Conservation (phyloP, 129 eudicot genomes). For the Kitagawia praeruptora region DNA sequence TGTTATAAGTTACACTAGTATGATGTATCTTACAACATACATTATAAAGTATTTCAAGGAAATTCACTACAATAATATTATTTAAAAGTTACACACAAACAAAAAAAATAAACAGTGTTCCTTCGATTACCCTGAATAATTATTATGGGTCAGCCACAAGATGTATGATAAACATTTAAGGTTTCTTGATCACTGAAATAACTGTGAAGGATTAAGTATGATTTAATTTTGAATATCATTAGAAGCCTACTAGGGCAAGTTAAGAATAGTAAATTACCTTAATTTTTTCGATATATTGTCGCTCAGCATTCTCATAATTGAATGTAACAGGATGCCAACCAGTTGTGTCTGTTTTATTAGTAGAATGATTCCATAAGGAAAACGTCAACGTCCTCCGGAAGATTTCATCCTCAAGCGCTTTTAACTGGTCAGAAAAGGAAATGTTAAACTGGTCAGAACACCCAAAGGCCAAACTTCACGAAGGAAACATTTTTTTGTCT, state of each 20-base stretch:
- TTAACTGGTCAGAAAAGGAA: conserved; percentile 21
- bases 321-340: conserved; percentile 52
- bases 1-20: neutral
- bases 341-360: conserved; percentile 30
- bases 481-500: neutral
- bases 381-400: conserved; percentile 36
- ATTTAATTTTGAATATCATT: neutral
- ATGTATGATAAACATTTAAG: neutral
- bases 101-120: neutral
- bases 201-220: neutral
- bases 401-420: conserved; percentile 25
- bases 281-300: conserved; percentile 29
- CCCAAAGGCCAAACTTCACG: neutral
- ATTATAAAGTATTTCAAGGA: no score
- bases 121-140: neutral
- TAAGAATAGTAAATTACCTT: conserved; percentile 22
- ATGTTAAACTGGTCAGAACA: neutral
- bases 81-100: neutral
- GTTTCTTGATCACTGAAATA: neutral
- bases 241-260: conserved; percentile 4
- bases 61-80: neutral
- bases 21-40: neutral
- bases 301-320: conserved; percentile 33
- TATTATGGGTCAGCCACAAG: neutral
- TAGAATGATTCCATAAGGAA: conserved; percentile 42